These are phyloP conservation scores for Pyronema omphalodes DNA, from an alignment of 495 filamentous ascomycete genomes.

Conservation along the genomic window DNA sequence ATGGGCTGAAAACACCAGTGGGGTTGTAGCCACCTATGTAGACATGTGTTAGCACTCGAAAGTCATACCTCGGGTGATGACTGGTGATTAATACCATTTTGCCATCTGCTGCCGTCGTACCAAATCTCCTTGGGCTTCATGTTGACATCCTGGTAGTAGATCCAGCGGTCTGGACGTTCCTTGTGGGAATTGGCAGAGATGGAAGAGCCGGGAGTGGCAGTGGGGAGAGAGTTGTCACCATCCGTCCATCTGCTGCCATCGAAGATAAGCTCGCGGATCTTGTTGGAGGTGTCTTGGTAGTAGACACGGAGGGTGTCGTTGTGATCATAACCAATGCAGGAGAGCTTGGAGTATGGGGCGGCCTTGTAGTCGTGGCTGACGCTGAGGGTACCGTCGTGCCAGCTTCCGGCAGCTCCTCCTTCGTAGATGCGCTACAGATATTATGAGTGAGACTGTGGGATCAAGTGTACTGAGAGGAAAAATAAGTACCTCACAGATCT, in stretches of 20 bases:
- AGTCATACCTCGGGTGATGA: neutral
- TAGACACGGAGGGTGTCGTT: conserved; percentile 1
- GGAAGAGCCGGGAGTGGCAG: neutral
- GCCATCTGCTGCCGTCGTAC: neutral
- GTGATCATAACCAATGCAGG: conserved; percentile 1
- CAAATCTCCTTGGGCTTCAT: neutral
- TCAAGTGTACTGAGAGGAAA: too few species aligned
- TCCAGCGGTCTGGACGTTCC: neutral
- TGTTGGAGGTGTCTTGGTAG: conserved; percentile 7
- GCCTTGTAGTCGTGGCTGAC: neutral
- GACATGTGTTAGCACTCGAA: neutral
- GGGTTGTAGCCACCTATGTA: conserved; percentile 4
- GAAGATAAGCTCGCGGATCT: conserved; percentile 4
- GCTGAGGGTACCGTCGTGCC: conserved; percentile 7
- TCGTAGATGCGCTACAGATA: conserved; percentile 1
- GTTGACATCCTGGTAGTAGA: conserved; percentile 3
- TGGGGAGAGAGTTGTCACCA: conserved; percentile 1
- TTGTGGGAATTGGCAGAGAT: neutral
- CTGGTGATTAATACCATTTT: neutral
- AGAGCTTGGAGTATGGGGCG: conserved; percentile 5
- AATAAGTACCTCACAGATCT: too few species aligned
- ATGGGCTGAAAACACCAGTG: neutral
- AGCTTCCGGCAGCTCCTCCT: neutral
- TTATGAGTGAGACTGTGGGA: too few species aligned
- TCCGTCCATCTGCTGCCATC: conserved; percentile 1